These are phyloP conservation scores for Gleditsia sinensis DNA, from an alignment of 306 rosid species.

Conservation along the genomic window DNA sequence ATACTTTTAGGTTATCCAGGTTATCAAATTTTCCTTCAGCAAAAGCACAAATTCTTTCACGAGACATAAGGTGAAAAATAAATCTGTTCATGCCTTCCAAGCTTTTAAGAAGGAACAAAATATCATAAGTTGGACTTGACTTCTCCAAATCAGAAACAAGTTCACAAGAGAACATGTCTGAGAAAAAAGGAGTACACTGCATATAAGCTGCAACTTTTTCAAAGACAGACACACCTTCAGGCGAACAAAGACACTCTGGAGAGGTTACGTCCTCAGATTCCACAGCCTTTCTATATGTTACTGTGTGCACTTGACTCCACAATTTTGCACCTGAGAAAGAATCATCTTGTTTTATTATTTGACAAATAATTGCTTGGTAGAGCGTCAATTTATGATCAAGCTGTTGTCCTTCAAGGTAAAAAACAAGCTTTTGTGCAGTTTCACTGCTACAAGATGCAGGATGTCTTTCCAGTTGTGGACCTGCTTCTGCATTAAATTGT, in stretches of 20 bases:
- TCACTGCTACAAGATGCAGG: slow-evolving; percentile 49
- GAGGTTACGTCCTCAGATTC: slow-evolving; percentile 38
- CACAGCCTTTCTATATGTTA: slow-evolving; percentile 63
- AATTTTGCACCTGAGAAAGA: slow-evolving; percentile 48
- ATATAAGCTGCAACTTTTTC: slow-evolving; percentile 48
- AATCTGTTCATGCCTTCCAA: slow-evolving; percentile 80
- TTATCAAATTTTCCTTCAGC: slow-evolving; percentile 74
- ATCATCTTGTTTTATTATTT: slow-evolving; percentile 67
- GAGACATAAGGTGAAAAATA: slow-evolving; percentile 72
- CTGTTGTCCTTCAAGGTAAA: slow-evolving; percentile 74
- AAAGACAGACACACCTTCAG: slow-evolving; percentile 33
- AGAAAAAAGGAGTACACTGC: slow-evolving; percentile 64
- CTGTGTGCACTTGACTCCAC: slow-evolving; percentile 75
- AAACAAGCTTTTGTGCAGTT: slow-evolving; percentile 60
- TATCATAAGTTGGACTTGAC: slow-evolving; percentile 69
- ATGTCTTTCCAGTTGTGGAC: slow-evolving; percentile 44
- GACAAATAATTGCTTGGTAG: slow-evolving; percentile 84
- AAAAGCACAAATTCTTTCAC: slow-evolving; percentile 79
- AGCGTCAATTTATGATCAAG: slow-evolving; percentile 63
- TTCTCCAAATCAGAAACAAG: slow-evolving; percentile 78
- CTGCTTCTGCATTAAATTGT: slow-evolving; percentile 49
- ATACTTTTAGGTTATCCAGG: slow-evolving; percentile 61
- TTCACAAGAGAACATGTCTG: slow-evolving; percentile 62
- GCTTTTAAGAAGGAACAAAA: slow-evolving; percentile 74
- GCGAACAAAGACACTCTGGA: slow-evolving; percentile 40